phyloP scores from a whole-genome alignment of 441 rosid species.

The Gossypium laxum region DNA sequence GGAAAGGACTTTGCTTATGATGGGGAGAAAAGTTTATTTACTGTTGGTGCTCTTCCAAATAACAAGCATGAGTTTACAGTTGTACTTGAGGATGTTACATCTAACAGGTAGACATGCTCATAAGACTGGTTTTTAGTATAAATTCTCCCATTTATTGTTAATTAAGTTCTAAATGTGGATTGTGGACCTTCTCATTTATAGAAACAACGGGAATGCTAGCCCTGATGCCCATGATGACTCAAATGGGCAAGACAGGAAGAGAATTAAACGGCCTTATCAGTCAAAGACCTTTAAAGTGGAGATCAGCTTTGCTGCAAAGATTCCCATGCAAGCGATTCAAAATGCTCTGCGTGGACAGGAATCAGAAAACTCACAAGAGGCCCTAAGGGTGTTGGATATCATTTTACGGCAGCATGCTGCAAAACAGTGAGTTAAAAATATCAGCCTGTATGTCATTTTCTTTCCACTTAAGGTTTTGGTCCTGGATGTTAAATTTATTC shows the following conservation, averaged over 20 bases:
- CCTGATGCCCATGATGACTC: slow-evolving; percentile 21
- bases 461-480: not conserved
- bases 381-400: slow-evolving; percentile 42
- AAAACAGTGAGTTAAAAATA: slow-evolving; percentile 36
- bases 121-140: not conserved
- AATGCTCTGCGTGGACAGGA: slow-evolving; percentile 46
- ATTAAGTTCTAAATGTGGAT: not conserved
- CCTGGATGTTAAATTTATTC: not conserved
- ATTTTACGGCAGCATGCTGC: slow-evolving; percentile 48
- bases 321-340: slow-evolving; percentile 46
- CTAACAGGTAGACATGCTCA: slow-evolving; percentile 29
- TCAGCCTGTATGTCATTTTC: not conserved
- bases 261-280: slow-evolving; percentile 28
- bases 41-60: slow-evolving; percentile 37
- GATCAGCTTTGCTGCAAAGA: slow-evolving; percentile 41
- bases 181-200: slow-evolving; percentile 9
- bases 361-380: slow-evolving; percentile 36
- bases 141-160: not conserved
- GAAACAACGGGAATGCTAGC: slow-evolving; percentile 24
- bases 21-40: slow-evolving; percentile 47
- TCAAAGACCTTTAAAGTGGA: slow-evolving; percentile 37
- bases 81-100: slow-evolving; percentile 36
- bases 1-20: slow-evolving; percentile 53
- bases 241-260: slow-evolving; percentile 32
- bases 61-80: slow-evolving; percentile 46